Conservation (phyloP, 2,329 filamentous ascomycete genomes). For the Cordyceps farinosa region DNA sequence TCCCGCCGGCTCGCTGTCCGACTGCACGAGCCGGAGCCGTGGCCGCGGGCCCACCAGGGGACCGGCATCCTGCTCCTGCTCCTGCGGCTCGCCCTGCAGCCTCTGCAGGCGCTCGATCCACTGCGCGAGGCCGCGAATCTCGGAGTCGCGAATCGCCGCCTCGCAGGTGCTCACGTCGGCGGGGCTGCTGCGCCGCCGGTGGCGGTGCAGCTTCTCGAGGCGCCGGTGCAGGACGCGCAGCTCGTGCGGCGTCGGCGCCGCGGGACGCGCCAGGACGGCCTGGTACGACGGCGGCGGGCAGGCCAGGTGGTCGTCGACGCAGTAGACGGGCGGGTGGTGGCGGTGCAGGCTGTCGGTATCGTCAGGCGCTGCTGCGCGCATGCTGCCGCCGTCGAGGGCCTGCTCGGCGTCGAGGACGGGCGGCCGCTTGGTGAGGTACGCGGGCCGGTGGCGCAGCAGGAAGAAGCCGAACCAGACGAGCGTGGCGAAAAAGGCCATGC, state of each 20-base stretch:
- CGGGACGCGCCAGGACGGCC: neutral
- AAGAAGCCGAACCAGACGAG: neutral
- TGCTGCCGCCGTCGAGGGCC: neutral
- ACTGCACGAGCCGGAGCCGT: neutral
- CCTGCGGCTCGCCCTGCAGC: neutral
- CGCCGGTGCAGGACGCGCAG: slow-evolving; percentile 2
- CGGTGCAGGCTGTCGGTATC: neutral
- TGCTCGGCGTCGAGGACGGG: neutral
- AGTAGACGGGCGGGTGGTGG: slow-evolving; percentile 18
- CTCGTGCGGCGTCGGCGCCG: neutral
- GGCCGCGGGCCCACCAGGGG: neutral
- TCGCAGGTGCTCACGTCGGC: slow-evolving; percentile 1
- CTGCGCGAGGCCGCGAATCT: slow-evolving; percentile 15
- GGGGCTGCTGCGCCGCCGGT: neutral
- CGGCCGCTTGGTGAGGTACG: neutral
- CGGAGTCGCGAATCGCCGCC: slow-evolving; percentile 15
- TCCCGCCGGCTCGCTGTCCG: neutral
- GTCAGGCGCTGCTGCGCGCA: too few relatives aligned
- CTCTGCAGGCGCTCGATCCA: slow-evolving; percentile 21
- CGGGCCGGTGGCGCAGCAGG: neutral
- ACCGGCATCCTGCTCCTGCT: neutral
- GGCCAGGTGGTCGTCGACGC: slow-evolving; percentile 17
- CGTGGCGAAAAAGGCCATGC: slow-evolving; percentile 1
- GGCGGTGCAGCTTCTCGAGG: slow-evolving; percentile 8
- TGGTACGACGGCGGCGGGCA: slow-evolving; percentile 21